Base-by-base conservation (phyloP, 1,284 basidiomycete species). In the Coriolopsis trogii region DNA sequence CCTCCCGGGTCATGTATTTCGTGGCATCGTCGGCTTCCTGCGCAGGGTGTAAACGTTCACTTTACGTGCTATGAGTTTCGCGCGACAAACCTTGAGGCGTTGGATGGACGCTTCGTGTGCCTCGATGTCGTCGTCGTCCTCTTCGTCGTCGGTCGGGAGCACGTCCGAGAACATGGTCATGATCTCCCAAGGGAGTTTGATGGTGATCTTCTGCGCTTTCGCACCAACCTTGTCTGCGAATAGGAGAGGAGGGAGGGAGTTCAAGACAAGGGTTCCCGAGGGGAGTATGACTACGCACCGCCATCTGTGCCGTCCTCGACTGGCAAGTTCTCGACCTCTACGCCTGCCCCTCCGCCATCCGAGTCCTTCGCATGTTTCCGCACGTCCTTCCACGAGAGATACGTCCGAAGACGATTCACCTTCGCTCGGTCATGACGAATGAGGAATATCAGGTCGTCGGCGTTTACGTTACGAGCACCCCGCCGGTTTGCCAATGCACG, bases 381-480 rank as follows among this genome's bases (percentile, higher is more conserved):
- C 6, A 98, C 95, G 60, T 98, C 96, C 67, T 97, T 98, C 95
- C 96, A 99, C 0, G 91, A 92, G n/a, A 99, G 80, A 66, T 98
- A 98, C 9, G 93, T 97, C 23, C 93, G 74, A 16, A 98, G 75
- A 21, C 96, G 80, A 69, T 98, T 97, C 53, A 98, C 93, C 70
- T 98, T 97, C 18, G 90, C 92, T 55, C 93, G 79, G 71, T 98
- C 96, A 64, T 97, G 91, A 8, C 96, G 87, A 65, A 98, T 95
- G 60, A 98, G 84, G 63, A 98, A 98, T 61, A 99, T 94, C 50
- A 98, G 84, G 70, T 99, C 96, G 70, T 98, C 95, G 1, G 94
- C 87, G 0, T 91, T 87, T 28, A 98, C 79, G 63, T 88, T 92
- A 24, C 93, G 87, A 8, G 91, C 91, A 0, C 88, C 88, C 7